Evolutionary conservation across 163 green algal genomes (phyloP).

Genomic region (Scenedesmus sp.): DNA sequence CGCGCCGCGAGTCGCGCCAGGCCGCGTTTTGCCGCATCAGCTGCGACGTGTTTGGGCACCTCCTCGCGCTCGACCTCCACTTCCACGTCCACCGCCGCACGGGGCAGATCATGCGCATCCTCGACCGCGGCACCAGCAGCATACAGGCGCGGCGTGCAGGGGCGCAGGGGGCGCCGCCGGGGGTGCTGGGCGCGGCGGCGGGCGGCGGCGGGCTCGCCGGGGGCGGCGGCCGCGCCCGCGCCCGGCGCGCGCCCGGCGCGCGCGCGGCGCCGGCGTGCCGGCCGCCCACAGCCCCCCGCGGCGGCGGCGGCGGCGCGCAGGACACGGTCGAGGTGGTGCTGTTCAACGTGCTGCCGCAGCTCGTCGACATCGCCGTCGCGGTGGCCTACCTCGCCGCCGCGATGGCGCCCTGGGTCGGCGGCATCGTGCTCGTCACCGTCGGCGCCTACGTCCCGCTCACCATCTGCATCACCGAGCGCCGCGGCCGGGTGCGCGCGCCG

Average conservation of each 20-base stretch:
- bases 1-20: conserved; percentile 11
- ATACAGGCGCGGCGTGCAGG: too few relatives aligned
- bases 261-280: too few relatives aligned
- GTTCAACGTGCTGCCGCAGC: conserved; percentile 76
- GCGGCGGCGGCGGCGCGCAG: conserved; percentile 33
- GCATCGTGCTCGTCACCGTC: conserved; percentile 69
- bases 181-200: too few relatives aligned
- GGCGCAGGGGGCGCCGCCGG: too few relatives aligned
- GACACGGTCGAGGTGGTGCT: conserved; percentile 79
- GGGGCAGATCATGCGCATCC: conserved; percentile 82
- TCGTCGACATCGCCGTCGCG: conserved; percentile 81
- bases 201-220: too few relatives aligned
- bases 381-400: conserved; percentile 71
- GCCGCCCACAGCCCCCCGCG: too few relatives aligned
- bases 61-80: conserved; percentile 80
- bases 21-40: conserved; percentile 62
- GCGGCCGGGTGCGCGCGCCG: conserved; percentile 58
- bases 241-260: too few relatives aligned
- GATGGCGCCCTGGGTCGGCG: conserved; percentile 70
- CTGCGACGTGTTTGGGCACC: conserved; percentile 82
- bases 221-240: too few relatives aligned
- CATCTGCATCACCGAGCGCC: conserved; percentile 61
- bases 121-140: conserved; percentile 79
- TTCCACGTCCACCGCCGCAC: conserved; percentile 90
- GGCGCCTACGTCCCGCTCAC: conserved; percentile 68